These are phyloP conservation scores for Epichloe typhina DNA, from an alignment of 2,329 filamentous ascomycete species.

Conservation along the genomic window DNA sequence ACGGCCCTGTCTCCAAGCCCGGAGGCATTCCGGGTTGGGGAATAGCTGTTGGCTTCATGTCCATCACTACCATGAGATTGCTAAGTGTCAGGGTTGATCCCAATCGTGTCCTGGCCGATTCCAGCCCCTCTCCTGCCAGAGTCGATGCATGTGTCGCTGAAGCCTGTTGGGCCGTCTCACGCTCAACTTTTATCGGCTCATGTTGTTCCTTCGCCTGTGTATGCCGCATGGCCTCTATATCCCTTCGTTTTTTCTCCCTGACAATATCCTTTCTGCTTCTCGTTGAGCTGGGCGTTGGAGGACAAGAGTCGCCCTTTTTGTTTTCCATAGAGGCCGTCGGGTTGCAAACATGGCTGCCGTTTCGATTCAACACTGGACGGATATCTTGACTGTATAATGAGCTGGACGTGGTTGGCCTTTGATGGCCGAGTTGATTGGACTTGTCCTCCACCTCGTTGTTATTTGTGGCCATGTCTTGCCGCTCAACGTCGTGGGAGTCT, in stretches of 20 bases:
- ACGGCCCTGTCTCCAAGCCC: neutral
- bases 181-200: neutral
- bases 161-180: neutral
- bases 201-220: constrained; percentile 12
- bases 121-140: neutral
- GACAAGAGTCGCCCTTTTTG: constrained; percentile 7
- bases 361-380: neutral
- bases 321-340: constrained; percentile 3
- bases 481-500: neutral
- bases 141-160: neutral
- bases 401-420: neutral
- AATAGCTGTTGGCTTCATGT: constrained; percentile 20
- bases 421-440: neutral
- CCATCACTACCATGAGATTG: constrained; percentile 26
- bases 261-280: constrained; percentile 25
- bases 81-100: constrained; percentile 14
- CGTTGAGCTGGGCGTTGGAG: constrained; percentile 11
- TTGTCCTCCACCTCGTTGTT: neutral
- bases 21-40: constrained; percentile 1
- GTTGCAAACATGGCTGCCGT: neutral
- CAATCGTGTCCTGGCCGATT: neutral
- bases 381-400: neutral
- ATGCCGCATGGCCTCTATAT: constrained; percentile 21
- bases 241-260: constrained; percentile 25
- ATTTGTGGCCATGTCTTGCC: neutral